phyloP scores from a whole-genome alignment of 202 grass and related monocot genomes.

The Zoysia matrella region DNA sequence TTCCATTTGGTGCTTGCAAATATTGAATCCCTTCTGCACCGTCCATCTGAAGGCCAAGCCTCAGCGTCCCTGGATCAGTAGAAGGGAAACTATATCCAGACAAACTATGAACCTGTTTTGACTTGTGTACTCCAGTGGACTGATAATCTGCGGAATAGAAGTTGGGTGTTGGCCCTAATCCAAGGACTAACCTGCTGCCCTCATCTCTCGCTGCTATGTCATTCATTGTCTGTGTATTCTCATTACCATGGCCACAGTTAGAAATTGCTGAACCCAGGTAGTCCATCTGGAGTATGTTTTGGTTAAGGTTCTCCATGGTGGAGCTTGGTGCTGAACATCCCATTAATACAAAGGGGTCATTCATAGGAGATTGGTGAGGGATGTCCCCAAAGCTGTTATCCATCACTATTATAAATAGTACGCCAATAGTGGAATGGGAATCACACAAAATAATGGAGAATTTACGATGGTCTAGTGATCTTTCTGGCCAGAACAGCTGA shows the following conservation, averaged over 20 bases:
- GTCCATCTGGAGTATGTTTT: conserved; percentile 48
- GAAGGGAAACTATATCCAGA: conserved; percentile 37
- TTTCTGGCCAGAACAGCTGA: not conserved
- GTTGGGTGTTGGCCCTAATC: conserved; percentile 70
- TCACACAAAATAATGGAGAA: conserved; percentile 8
- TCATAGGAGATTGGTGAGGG: conserved; percentile 44
- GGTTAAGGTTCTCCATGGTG: conserved; percentile 41
- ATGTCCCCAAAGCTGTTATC: conserved; percentile 41
- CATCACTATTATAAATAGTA: conserved; percentile 34
- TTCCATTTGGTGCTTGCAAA: conserved; percentile 37
- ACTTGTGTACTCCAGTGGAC: conserved; percentile 29
- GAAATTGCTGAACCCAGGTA: conserved; percentile 32
- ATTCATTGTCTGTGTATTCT: conserved; percentile 27
- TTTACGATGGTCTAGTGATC: conserved; percentile 22
- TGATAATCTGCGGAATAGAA: conserved; percentile 50
- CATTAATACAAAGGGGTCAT: conserved; percentile 32
- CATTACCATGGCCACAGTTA: conserved; percentile 36
- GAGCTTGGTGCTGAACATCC: conserved; percentile 32
- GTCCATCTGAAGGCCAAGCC: conserved; percentile 56
- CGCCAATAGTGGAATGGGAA: conserved; percentile 2
- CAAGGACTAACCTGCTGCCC: conserved; percentile 67
- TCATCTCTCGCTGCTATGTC: conserved; percentile 53
- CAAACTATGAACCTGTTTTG: conserved; percentile 43
- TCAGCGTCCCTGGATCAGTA: conserved; percentile 51
- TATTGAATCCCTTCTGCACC: conserved; percentile 39